Conservation (phyloP, 2,329 filamentous ascomycete species). For the Cladosporium sp. region DNA sequence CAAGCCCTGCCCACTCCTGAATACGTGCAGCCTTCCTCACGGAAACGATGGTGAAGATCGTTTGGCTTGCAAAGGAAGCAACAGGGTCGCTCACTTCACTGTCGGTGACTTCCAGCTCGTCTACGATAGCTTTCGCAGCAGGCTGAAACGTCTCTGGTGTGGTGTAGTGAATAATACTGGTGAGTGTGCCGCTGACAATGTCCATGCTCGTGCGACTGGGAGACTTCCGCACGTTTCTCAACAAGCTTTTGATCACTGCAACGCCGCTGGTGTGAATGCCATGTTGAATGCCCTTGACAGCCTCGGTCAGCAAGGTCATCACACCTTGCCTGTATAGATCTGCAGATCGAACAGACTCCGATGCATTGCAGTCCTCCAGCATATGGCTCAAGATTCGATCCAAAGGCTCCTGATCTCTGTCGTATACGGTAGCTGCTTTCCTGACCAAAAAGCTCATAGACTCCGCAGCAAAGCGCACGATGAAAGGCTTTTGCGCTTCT, state of each 20-base stretch:
- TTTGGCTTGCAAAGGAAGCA: slow-evolving; percentile 38
- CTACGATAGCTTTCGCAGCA: slow-evolving; percentile 59
- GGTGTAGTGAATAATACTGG: slow-evolving; percentile 79
- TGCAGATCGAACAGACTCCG: slow-evolving; percentile 49
- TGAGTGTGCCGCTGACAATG: slow-evolving; percentile 71
- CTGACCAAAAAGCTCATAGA: slow-evolving; percentile 90
- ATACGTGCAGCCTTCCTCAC: slow-evolving; percentile 80
- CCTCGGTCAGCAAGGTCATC: slow-evolving; percentile 89
- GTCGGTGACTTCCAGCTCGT: slow-evolving; percentile 38
- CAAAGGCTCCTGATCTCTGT: slow-evolving; percentile 67
- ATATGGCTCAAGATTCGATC: slow-evolving; percentile 67
- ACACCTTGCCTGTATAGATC: slow-evolving; percentile 75
- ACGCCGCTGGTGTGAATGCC: slow-evolving; percentile 55
- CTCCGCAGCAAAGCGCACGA: slow-evolving; percentile 89
- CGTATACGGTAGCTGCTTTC: slow-evolving; percentile 75
- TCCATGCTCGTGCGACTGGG: slow-evolving; percentile 42
- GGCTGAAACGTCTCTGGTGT: slow-evolving; percentile 68
- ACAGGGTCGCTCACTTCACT: slow-evolving; percentile 37
- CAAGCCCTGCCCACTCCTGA: slow-evolving; percentile 63
- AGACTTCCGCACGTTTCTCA: slow-evolving; percentile 27
- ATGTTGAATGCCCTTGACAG: slow-evolving; percentile 60
- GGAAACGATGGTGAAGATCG: slow-evolving; percentile 67
- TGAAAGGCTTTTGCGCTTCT: slow-evolving; percentile 75
- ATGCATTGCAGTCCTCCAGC: slow-evolving; percentile 61
- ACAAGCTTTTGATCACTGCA: slow-evolving; percentile 49